Evolutionary conservation across 2,329 filamentous ascomycete species (phyloP), one percentile per base, ranked within the genome.

Genomic region (Sarocladiaceae sp.): DNA sequence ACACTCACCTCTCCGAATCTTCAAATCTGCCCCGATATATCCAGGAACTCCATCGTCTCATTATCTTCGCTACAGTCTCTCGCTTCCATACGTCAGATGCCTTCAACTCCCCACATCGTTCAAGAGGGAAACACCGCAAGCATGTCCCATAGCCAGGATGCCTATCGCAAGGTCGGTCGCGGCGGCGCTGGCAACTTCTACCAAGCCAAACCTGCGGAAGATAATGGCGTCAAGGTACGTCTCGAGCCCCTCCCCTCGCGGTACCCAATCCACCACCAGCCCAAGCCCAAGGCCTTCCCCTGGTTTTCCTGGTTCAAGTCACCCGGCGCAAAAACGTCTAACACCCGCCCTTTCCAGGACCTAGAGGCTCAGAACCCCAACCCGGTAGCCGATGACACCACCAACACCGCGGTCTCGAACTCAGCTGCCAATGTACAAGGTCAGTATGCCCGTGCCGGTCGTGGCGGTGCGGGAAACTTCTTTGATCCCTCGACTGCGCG

Each of bases 121-220:
- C 6, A 19, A 4, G 21, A 6, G 15, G 6, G n/a, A 6, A 21
- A 35, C 19, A 27, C 13, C 18, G 5, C 4, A n/a, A 29, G 3
- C 5, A 41, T 41, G 37, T 41, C 37, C 20, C 15, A 4, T 3
- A 41, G 18, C 23, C 23, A 41, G 47, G 74, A 74, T 53, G 65
- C 66, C 42, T 74, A 73, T 51, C 67, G 68, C 51, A 69, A 68
- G 47, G 68, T 73, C 33, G 80, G 80, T 45, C 74, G 80, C 40
- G 80, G 80, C 44, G 80, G 80, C 41, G 79, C 79, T 5, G 80
- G 80, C 43, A 84, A 84, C 61, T 81, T 74, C 58, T 72, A 72
- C 67, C 55, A 68, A 72, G 51, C 69, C 78, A 47, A 58, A 9
- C 26, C 27, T 6, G 18, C 12, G 5, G 6, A 73, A 20, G 67